Percentiles rank a stretch among this genome's conserved stretches.
These are phyloP conservation scores for Castanea mollissima DNA, from an alignment of 306 rosid species.

Conservation along the genomic window DNA sequence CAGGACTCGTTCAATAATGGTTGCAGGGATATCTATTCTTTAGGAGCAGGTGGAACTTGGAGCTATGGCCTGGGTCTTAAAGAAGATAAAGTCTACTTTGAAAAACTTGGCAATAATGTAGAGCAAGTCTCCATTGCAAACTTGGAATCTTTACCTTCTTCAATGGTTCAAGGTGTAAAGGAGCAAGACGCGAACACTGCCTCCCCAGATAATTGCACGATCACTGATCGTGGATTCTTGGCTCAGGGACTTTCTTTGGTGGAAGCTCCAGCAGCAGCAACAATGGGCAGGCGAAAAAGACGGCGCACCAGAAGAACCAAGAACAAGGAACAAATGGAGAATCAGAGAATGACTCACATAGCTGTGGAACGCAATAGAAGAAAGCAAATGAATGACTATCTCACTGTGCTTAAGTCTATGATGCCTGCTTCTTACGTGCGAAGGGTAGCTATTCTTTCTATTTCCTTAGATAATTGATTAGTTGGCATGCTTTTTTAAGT, in stretches of 20 bases:
- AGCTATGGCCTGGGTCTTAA: conserved; percentile 9
- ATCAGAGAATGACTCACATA: conserved; percentile 43
- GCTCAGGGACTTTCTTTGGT: not conserved
- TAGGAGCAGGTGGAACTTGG: conserved; percentile 14
- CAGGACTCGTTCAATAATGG: conserved; percentile 7
- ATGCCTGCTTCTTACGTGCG: conserved; percentile 37
- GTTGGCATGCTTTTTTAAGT: not conserved
- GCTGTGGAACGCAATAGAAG: conserved; percentile 43
- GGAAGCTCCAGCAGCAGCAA: conserved; percentile 1
- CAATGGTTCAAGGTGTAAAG: not conserved
- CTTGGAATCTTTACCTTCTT: conserved; percentile 15
- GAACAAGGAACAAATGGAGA: conserved; percentile 36
- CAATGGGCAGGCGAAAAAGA: conserved; percentile 14
- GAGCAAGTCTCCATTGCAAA: conserved; percentile 2
- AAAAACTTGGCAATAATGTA: not conserved
- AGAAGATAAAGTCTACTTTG: conserved; percentile 7
- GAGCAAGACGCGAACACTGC: not conserved
- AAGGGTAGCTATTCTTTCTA: conserved; percentile 16
- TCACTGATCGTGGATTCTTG: not conserved
- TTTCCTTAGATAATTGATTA: not conserved
- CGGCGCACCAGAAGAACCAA: conserved; percentile 18
- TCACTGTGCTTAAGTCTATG: conserved; percentile 33
- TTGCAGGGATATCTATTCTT: conserved; percentile 3
- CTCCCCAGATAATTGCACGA: not conserved
- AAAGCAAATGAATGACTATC: conserved; percentile 39